Conservation (phyloP, 768 basidiomycete species). For the Sarcodon aspratus region DNA sequence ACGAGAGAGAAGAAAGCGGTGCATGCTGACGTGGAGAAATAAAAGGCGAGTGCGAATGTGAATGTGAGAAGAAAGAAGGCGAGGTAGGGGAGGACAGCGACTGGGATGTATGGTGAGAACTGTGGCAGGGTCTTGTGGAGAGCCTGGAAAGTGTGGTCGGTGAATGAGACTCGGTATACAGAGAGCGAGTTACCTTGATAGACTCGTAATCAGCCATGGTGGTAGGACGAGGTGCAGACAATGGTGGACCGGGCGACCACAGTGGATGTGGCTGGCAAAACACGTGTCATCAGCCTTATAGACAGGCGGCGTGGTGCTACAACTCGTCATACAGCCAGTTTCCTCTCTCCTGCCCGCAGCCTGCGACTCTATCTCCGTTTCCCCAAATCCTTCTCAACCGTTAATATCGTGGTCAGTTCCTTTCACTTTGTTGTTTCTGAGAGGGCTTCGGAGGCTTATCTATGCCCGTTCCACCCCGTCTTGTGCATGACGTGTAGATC, state of each 20-base stretch:
- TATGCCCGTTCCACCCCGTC: not conserved
- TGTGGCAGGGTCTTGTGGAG: slow-evolving; percentile 57
- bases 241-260: slow-evolving; percentile 2
- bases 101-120: slow-evolving; percentile 63
- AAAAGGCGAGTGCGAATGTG: slow-evolving; percentile 82
- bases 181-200: slow-evolving; percentile 32
- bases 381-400: not conserved
- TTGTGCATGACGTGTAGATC: slow-evolving; percentile 10
- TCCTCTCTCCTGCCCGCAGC: no score
- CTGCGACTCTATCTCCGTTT: slow-evolving; percentile 25
- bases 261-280: slow-evolving; percentile 22
- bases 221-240: slow-evolving; percentile 9
- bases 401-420: not conserved
- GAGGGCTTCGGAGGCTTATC: not conserved
- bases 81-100: slow-evolving; percentile 56
- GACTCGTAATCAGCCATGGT: slow-evolving; percentile 46
- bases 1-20: slow-evolving; percentile 3
- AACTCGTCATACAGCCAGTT: no score
- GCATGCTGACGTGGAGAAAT: slow-evolving; percentile 67
- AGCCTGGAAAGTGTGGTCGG: slow-evolving; percentile 25
- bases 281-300: slow-evolving; percentile 43
- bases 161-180: slow-evolving; percentile 1
- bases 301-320: no score
- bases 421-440: not conserved
- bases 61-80: slow-evolving; percentile 61